Base-by-base conservation (phyloP, 306 rosid genomes). In the Sicyos edulis region DNA sequence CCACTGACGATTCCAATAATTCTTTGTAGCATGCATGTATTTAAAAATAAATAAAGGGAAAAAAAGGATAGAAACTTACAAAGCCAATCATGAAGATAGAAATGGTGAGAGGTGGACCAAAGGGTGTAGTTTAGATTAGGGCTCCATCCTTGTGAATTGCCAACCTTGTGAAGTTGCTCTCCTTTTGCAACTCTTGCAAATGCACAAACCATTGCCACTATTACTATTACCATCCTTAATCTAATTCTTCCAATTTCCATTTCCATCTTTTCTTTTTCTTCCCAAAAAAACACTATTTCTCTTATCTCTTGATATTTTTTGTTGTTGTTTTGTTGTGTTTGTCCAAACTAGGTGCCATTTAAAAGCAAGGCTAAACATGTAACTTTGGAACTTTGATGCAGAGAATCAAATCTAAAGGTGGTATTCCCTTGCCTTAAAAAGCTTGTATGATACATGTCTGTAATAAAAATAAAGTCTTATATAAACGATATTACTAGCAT, bases 61-160 rank as follows among this genome's bases (percentile, higher is more conserved):
- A 22, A 34, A 32, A 12, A n/a, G 3, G 55, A 10, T 9, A 20
- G 11, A 20, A 44, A 54, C 57, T 75, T 82, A 91, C 97, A 3
- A 7, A 91, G 91, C 97, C 97, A 91, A 76, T 91, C 97, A 24
- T 79, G 85, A 51, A 85, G 80, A 76, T 62, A 47, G 55, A 88
- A 16, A 42, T 58, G 79, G 1, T 81, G 71, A 10, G 78, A 64
- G 53, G 80, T 5, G 29, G 92, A 81, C 96, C 97, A 91, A 32
- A 29, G 6, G 45, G 91, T 85, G 76, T 91, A 91, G 74, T 91
- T 91, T 0, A 81, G 82, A 67, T 81, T 76, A 10, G 71, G 80
- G 14, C 16, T 55, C 96, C 97, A 91, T 1, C 90, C 92, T 10
- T 73, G 53, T 3, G 75, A 24, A 24, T 85, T 90, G 74, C 97